Evolutionary conservation across 805 yeast species (phyloP), one percentile per base, ranked within the genome.

Genomic region (Cyberlindnera sargentensis): DNA sequence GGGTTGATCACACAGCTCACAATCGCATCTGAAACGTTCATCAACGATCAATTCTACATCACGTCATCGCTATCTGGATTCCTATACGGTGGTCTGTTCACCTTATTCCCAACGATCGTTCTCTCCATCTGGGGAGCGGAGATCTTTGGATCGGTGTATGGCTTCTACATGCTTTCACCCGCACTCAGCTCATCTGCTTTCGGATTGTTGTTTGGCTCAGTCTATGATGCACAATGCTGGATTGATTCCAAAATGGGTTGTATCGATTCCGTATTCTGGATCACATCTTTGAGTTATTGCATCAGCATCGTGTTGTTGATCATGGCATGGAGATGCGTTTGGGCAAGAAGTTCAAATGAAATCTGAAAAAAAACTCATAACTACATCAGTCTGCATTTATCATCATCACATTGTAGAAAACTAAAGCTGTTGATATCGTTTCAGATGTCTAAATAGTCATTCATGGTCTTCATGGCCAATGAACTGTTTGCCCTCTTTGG

Each of bases 71-170:
- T 82, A 3, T 71, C 78, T 44, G 98, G 98, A 0, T 57, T 76
- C 26, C 67, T 78, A 5, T 87, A 91, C 57, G 96, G 98, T 30
- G 86, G 90, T 0, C 58, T 86, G 4, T 91, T 87, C 66, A 89
- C 98, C 0, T 64, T 87, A 5, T 85, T 80, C 53, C 98, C 99
- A 3, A 84, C 95, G 0, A 71, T 89, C 10, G 78, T 89, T 11
- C 82, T 95, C 2, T 70, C 82, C 4, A 77, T 85, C 3, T 93
- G 96, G 89, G 97, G 97, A 0, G 73, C 84, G 24, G 89, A 84
- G 36, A 74, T 85, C 31, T 78, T 91, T 63, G 98, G 97, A 0
- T 84, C 95, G 3, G 84, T 91, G 2, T 91, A 96, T 87, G 97
- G 97, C 3, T 68, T 84, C 26, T 85, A 88, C 60, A 82, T 88